Percentiles rank a stretch among this genome's conserved stretches.
These are phyloP conservation scores for Talaromyces verruculosus DNA, from an alignment of 2,329 filamentous ascomycete species.

Conservation along the genomic window DNA sequence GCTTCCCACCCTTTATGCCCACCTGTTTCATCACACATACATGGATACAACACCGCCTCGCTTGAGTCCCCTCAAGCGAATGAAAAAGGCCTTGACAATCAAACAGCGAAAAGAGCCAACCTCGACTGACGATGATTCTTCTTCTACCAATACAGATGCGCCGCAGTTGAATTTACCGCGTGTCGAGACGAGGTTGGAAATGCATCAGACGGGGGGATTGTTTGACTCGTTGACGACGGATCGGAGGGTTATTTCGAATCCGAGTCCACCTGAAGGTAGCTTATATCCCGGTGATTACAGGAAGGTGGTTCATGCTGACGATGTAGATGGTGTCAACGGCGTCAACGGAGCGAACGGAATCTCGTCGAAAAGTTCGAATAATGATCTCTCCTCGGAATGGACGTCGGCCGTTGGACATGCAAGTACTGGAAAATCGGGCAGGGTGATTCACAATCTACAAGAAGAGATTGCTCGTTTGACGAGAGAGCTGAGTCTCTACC, in stretches of 20 bases:
- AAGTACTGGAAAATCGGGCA: slow-evolving; percentile 51
- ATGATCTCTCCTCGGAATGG: slow-evolving; percentile 44
- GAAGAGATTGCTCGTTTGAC: slow-evolving; percentile 52
- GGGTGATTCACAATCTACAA: slow-evolving; percentile 53
- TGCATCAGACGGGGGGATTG: slow-evolving; percentile 44
- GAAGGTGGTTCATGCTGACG: slow-evolving; percentile 13
- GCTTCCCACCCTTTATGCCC: background rate
- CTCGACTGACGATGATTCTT: slow-evolving; percentile 30
- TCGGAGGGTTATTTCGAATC: slow-evolving; percentile 27
- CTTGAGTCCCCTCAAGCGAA: slow-evolving; percentile 29
- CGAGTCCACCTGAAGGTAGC: slow-evolving; percentile 26
- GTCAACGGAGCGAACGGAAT: slow-evolving; percentile 24
- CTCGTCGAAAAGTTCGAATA: slow-evolving; percentile 32
- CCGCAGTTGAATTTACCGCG: slow-evolving; percentile 41
- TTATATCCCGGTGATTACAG: too few species aligned
- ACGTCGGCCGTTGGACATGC: slow-evolving; percentile 53
- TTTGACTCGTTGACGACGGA: slow-evolving; percentile 35
- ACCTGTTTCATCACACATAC: slow-evolving; percentile 5
- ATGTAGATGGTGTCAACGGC: slow-evolving; percentile 19
- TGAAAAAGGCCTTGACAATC: slow-evolving; percentile 25
- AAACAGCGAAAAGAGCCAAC: slow-evolving; percentile 6
- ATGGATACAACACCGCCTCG: slow-evolving; percentile 13
- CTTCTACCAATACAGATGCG: slow-evolving; percentile 28
- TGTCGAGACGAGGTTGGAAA: slow-evolving; percentile 46
- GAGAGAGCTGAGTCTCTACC: slow-evolving; percentile 48